A percentile compares a stretch with the other conserved stretches of the same genome.
These are phyloP conservation scores for Groenewaldozyma auringiensis DNA, from an alignment of 1,139 yeast species.

Conservation along the genomic window DNA sequence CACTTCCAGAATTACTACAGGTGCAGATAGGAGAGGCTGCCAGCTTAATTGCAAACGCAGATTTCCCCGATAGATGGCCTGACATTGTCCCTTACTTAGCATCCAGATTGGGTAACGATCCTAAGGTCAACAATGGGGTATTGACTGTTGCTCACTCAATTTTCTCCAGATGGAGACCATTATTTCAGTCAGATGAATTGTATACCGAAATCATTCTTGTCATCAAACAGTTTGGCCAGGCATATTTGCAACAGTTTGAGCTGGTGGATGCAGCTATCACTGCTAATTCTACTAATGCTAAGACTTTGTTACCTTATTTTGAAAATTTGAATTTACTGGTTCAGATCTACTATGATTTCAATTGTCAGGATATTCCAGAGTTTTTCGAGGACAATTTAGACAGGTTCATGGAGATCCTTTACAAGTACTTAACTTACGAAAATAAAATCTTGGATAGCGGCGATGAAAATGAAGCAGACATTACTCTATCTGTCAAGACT, in stretches of 20 bases:
- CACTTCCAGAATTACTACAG: slow-evolving; percentile 67
- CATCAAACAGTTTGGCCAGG: slow-evolving; percentile 73
- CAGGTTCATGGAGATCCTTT: slow-evolving; percentile 71
- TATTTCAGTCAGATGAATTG: slow-evolving; percentile 83
- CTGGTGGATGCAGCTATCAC: slow-evolving; percentile 62
- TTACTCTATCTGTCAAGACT: slow-evolving; percentile 67
- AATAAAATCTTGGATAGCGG: slow-evolving; percentile 45
- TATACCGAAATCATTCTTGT: slow-evolving; percentile 84
- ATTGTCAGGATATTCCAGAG: slow-evolving; percentile 97
- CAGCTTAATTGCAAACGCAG: slow-evolving; percentile 88
- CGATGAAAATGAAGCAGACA: slow-evolving; percentile 70
- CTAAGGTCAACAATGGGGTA: slow-evolving; percentile 75
- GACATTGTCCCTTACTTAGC: slow-evolving; percentile 68
- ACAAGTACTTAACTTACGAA: slow-evolving; percentile 63
- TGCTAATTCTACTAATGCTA: slow-evolving; percentile 35
- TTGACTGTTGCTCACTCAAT: slow-evolving; percentile 90
- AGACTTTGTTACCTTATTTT: slow-evolving; percentile 47
- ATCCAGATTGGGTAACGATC: slow-evolving; percentile 54
- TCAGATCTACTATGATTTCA: slow-evolving; percentile 84
- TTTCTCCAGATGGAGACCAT: slow-evolving; percentile 93
- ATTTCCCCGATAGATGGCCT: slow-evolving; percentile 89
- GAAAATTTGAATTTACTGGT: slow-evolving; percentile 65
- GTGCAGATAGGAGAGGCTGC: slow-evolving; percentile 91
- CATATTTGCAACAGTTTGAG: slow-evolving; percentile 61
- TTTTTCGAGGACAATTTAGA: slow-evolving; percentile 88